Evolutionary conservation across 139 green algal species (phyloP).

Genomic region (Medakamo hakoo): DNA sequence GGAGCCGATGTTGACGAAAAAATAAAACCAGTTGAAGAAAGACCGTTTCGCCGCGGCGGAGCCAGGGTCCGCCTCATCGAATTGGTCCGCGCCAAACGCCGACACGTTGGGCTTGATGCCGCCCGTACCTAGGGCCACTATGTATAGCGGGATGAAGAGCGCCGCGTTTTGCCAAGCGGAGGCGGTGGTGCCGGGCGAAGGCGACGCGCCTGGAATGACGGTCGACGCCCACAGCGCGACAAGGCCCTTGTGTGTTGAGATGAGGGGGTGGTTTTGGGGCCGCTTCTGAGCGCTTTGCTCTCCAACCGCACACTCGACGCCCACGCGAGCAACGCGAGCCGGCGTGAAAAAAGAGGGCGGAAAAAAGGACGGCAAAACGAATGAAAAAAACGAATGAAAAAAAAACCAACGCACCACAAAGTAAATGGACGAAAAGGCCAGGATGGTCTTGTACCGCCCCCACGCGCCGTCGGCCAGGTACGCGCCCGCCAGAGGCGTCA

Average conservation of each 20-base stretch:
- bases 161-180: conserved; percentile 27
- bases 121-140: conserved; percentile 82
- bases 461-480: conserved; percentile 74
- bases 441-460: conserved; percentile 91
- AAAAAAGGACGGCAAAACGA: not conserved
- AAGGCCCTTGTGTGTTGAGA: conserved; percentile 43
- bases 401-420: conserved; percentile 32
- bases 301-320: no score
- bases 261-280: no score
- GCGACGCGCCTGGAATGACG: conserved; percentile 33
- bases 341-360: not conserved
- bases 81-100: conserved; percentile 94
- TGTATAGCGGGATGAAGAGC: conserved; percentile 53
- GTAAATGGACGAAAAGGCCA: conserved; percentile 86
- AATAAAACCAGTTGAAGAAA: conserved; percentile 98
- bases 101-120: conserved; percentile 97
- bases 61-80: conserved; percentile 54
- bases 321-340: conserved; percentile 2
- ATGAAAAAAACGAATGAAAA: not conserved
- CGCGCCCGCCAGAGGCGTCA: conserved; percentile 81
- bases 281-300: no score
- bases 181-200: conserved; percentile 14
- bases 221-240: conserved; percentile 33
- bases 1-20: conserved; percentile 86
- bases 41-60: conserved; percentile 52